Percentiles rank a stretch among this genome's conserved stretches.
Conservation (phyloP, 805 yeast species). For the Barnettozyma sp. region DNA sequence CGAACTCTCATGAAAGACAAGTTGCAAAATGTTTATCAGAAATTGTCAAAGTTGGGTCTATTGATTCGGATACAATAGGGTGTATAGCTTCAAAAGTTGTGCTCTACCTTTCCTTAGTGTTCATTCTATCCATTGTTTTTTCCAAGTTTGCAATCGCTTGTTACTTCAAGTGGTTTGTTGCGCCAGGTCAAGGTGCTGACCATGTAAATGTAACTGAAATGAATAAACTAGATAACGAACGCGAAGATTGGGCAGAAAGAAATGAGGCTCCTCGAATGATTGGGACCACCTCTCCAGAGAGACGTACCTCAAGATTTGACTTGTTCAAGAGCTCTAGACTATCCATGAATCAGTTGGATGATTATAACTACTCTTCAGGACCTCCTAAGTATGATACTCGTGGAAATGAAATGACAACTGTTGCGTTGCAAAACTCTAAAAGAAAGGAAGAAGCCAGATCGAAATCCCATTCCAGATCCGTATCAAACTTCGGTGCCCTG, state of each 20-base stretch:
- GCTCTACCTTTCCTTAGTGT: constrained; percentile 69
- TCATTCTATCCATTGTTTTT: constrained; percentile 74
- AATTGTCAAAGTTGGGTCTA: constrained; percentile 79
- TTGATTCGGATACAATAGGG: constrained; percentile 87
- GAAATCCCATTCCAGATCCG: constrained; percentile 12
- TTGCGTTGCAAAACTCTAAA: constrained; percentile 55
- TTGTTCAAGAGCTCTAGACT: constrained; percentile 32
- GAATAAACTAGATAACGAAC: constrained; percentile 55
- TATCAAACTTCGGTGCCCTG: constrained; percentile 11
- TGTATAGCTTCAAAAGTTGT: constrained; percentile 89
- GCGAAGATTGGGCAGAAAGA: constrained; percentile 84
- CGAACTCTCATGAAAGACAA: constrained; percentile 57
- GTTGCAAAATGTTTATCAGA: constrained; percentile 81
- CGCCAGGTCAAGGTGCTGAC: constrained; percentile 77
- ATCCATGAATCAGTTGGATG: constrained; percentile 22
- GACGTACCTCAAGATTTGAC: constrained; percentile 26
- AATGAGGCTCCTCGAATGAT: constrained; percentile 45
- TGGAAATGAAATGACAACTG: constrained; percentile 39
- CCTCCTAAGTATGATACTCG: constrained; percentile 12
- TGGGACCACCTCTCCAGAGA: constrained; percentile 32
- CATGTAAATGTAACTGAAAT: constrained; percentile 50
- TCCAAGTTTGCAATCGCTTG: constrained; percentile 80
- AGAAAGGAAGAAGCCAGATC: constrained; percentile 8
- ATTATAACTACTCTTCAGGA: constrained; percentile 9
- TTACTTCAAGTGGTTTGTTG: constrained; percentile 78